Conservation (phyloP, 2,329 filamentous ascomycete genomes). For the Penicillium sp. region DNA sequence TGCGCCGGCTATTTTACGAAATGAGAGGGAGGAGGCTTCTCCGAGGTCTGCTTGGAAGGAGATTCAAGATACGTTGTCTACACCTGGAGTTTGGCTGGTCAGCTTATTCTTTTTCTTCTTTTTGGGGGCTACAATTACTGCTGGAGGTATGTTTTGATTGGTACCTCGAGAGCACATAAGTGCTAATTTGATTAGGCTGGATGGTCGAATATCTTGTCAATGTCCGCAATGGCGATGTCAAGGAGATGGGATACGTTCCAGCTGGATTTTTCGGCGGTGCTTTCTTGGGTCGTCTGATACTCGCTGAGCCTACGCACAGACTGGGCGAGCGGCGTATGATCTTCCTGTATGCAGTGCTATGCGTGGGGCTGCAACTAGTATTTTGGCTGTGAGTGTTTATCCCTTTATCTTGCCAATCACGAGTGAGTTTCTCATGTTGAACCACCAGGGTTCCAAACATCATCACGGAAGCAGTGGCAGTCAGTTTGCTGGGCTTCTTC, state of each 20-base stretch:
- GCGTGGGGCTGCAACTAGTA: slow-evolving; percentile 58
- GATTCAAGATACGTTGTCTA: slow-evolving; percentile 26
- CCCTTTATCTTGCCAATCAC: neutral
- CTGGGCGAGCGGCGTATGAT: slow-evolving; percentile 62
- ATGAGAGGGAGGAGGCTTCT: neutral
- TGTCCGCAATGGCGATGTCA: slow-evolving; percentile 59
- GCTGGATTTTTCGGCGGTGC: slow-evolving; percentile 62
- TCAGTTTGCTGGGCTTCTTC: slow-evolving; percentile 60
- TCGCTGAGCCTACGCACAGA: slow-evolving; percentile 62
- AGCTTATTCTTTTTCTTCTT: slow-evolving; percentile 67
- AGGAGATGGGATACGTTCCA: slow-evolving; percentile 63
- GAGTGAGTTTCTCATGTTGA: neutral
- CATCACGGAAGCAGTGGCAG: slow-evolving; percentile 55
- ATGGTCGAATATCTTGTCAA: slow-evolving; percentile 66
- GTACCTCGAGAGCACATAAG: accelerated
- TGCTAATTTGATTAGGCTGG: slow-evolving; percentile 50
- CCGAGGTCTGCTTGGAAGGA: slow-evolving; percentile 19
- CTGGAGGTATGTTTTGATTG: slow-evolving; percentile 35
- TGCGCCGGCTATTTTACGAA: neutral
- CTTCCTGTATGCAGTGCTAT: slow-evolving; percentile 55
- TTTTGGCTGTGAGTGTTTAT: slow-evolving; percentile 55
- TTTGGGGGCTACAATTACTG: slow-evolving; percentile 58
- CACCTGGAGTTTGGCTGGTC: slow-evolving; percentile 54
- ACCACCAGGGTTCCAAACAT: slow-evolving; percentile 44
- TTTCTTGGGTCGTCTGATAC: slow-evolving; percentile 58